Evolutionary conservation across 495 filamentous ascomycete genomes (phyloP).

Genomic region (Acidomyces sp.): DNA sequence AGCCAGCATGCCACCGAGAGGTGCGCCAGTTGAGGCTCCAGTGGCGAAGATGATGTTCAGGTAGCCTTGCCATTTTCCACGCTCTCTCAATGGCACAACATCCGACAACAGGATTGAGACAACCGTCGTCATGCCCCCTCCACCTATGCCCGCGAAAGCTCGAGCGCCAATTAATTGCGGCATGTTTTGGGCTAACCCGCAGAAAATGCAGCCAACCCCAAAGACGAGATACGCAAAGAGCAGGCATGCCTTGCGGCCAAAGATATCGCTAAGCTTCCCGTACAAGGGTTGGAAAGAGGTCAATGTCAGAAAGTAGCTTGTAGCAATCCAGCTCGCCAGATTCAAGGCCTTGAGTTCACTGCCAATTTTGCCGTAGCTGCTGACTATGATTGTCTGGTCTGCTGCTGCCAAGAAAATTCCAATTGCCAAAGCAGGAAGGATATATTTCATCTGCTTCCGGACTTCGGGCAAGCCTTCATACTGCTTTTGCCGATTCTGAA

Average conservation of each 20-base stretch:
- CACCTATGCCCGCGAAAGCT: conserved; percentile 65
- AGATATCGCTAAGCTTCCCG: conserved; percentile 70
- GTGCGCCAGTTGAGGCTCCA: conserved; percentile 59
- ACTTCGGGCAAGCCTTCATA: conserved; percentile 33
- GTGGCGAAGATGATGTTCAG: conserved; percentile 66
- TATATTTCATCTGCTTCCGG: conserved; percentile 35
- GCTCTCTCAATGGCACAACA: conserved; percentile 66
- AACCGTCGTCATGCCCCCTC: conserved; percentile 75
- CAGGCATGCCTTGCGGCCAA: conserved; percentile 64
- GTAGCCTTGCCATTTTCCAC: conserved; percentile 70
- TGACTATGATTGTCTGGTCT: conserved; percentile 73
- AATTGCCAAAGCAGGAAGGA: conserved; percentile 45
- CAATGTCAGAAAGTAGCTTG: conserved; percentile 60
- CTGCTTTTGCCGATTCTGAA: conserved; percentile 20
- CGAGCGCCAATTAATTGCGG: conserved; percentile 54
- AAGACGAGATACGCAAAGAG: conserved; percentile 64
- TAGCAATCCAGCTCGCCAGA: conserved; percentile 75
- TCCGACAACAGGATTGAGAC: conserved; percentile 68
- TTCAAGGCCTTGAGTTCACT: conserved; percentile 67
- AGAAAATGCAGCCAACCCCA: conserved; percentile 57
- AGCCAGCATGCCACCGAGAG: conserved; percentile 60
- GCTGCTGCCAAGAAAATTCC: conserved; percentile 61
- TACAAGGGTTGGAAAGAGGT: conserved; percentile 74
- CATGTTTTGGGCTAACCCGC: conserved; percentile 59
- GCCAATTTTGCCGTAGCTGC: conserved; percentile 68